These are phyloP conservation scores for Salix dunnii DNA, from an alignment of 345 rosid genomes.

Conservation along the genomic window DNA sequence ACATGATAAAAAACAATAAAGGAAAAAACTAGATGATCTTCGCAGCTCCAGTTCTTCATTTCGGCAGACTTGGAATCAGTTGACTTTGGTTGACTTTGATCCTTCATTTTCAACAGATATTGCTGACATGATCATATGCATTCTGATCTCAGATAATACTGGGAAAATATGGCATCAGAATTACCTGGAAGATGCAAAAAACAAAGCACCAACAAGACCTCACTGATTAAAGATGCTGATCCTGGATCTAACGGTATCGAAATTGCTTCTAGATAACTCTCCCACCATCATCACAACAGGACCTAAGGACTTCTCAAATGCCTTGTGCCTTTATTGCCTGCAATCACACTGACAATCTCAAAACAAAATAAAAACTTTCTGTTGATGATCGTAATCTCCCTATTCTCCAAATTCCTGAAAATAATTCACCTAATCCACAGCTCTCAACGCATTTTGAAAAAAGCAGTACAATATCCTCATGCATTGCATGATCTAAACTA, in stretches of 20 bases:
- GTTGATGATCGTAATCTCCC: not conserved
- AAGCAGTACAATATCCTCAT: not conserved
- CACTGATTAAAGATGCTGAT: not conserved
- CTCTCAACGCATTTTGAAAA: not conserved
- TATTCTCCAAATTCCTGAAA: not conserved
- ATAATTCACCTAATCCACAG: not conserved
- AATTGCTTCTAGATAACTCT: not conserved
- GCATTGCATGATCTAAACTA: not conserved
- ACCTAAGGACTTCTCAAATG: not conserved
- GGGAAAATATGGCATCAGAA: not conserved
- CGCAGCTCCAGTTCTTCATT: too few species aligned
- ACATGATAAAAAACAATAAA: too few species aligned
- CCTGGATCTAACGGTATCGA: not conserved
- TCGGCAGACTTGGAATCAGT: too few species aligned
- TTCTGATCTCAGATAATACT: not conserved
- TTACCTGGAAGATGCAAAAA: not conserved
- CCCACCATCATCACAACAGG: not conserved
- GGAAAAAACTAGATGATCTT: too few species aligned
- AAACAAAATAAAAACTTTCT: not conserved
- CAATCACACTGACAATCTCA: not conserved
- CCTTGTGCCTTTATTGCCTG: not conserved
- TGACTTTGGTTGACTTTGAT: too few species aligned
- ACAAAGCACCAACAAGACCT: not conserved
- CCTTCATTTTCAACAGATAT: too few species aligned
- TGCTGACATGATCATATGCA: not conserved